Conservation (phyloP, 2,329 filamentous ascomycete genomes). For the Triangularia setosa region DNA sequence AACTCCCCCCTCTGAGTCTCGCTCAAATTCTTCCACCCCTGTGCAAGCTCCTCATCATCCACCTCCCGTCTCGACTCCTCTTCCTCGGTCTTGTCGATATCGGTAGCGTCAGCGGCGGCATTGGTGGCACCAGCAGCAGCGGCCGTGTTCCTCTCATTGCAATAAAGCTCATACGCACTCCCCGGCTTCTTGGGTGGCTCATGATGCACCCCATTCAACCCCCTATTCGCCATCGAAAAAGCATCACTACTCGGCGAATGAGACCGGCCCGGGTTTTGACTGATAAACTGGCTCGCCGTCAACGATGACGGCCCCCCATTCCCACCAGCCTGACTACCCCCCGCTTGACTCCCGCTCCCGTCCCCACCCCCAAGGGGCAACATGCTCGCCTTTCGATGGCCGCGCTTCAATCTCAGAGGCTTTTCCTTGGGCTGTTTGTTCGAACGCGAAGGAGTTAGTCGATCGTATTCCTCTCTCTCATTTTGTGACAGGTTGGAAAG, state of each 20-base stretch:
- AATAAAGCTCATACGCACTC: constrained; percentile 54
- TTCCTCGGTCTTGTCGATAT: constrained; percentile 32
- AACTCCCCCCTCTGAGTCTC: constrained; percentile 48
- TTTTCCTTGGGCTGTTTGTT: constrained; percentile 67
- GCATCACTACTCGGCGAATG: constrained; percentile 50
- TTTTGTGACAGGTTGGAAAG: constrained; percentile 15
- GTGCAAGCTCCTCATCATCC: constrained; percentile 51
- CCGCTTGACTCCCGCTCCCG: constrained; percentile 34
- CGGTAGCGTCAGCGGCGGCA: constrained; percentile 35
- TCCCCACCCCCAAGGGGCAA: constrained; percentile 35
- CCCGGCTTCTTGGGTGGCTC: constrained; percentile 38
- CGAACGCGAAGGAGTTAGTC: not conserved
- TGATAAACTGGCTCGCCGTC: constrained; percentile 42
- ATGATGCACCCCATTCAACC: constrained; percentile 22
- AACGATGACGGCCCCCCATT: constrained; percentile 17
- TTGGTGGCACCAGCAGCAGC: constrained; percentile 39
- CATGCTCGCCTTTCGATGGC: constrained; percentile 59
- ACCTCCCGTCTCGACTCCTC: constrained; percentile 48
- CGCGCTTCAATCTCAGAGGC: constrained; percentile 69
- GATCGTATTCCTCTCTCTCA: not conserved
- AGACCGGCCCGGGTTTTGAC: constrained; percentile 42
- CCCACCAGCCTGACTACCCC: constrained; percentile 12
- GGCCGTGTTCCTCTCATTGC: constrained; percentile 44
- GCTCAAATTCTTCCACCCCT: constrained; percentile 51
- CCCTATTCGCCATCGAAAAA: constrained; percentile 37